Base-by-base conservation (phyloP, 495 filamentous ascomycete species). In the Glonium stellatum region DNA sequence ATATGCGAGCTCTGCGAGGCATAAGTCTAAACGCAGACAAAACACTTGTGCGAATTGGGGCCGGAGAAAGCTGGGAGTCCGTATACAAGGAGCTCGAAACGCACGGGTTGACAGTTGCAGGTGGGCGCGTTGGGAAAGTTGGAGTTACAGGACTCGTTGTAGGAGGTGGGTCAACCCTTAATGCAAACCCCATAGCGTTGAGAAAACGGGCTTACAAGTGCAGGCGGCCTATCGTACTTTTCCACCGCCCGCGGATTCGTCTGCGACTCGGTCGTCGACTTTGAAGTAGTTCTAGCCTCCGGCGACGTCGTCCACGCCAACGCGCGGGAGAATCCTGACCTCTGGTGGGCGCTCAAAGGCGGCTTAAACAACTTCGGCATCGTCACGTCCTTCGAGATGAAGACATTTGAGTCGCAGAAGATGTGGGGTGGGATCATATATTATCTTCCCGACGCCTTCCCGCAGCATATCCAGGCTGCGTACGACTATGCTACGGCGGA, bases 281-380 rank as follows among this genome's bases (percentile, higher is more conserved):
- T 67, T 27, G 67, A 76, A 41, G 55, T 73, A 8, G 68, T 74
- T 22, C 37, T 68, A 15, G 66, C 70, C 6, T 39, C 34, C 46
- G 67, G 71, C 11, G 21, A 25, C 11, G 55, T 72, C 21, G 46
- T 70, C 25, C 61, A 69, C 18, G 72, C 58, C 22, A 69, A 64
- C 57, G 35, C 42, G 3, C 54, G 51, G 0, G 41, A 48, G 10
- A 52, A 77, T 59, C 64, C 67, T 0, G 73, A 78, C 31, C 71
- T 78, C 0, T 75, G 69, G 18, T 66, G 63, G 55, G 77, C 72
- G 9, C 61, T 79, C 19, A 65, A 70, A 37, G 77, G 76, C n/a
- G 75, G 73, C 12, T 31, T n/a, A 22, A 71, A 69, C 27, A 77
- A 77, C 62, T 77, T 79, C 42, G 75, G 77, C n/a, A 65, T 79